Evolutionary conservation across 208 protist genomes (phyloP), one percentile per base, ranked within the genome.

Genomic region (Naegleria fowleri): DNA sequence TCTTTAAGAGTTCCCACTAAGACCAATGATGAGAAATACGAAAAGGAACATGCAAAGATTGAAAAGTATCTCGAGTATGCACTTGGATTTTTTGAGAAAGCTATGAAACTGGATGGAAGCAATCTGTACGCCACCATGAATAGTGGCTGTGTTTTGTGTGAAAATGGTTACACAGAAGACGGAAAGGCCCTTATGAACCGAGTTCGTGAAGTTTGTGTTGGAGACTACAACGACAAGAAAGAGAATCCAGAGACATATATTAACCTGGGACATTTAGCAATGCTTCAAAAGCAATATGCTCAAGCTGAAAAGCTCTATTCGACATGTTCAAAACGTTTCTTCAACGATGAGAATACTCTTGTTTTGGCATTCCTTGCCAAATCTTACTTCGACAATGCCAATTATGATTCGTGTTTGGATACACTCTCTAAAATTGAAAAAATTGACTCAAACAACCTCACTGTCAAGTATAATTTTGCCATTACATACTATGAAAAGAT

Each of bases 81-180:
- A 0, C 40, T 91, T 39, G 36, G 51, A 11, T 92, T 86, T 58
- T 95, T 92, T 88, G 40, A 75, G 29, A 91, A 58, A 51, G 79
- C 91, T 19, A 38, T 94, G 0, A 22, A 38, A 13, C 39, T 88
- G 2, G 91, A 94, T 41, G 43, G 86, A 36, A 87, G 29, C 58
- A 95, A 95, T 39, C 85, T 94, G 0, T 94, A 94, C 40, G 94
- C 93, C 5, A 93, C 94, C 2, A 91, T 93, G 59, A 92, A 92
- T 25, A 22, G 94, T 3, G 94, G 93, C 83, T 91, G 93, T 52
- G 76, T 95, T 29, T 39, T 93, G 7, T 92, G 92, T 33, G 91
- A 94, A n/a, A 90, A 91, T 22, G 92, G 91, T n/a, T 87, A 94
- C 5, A 19, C 92, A 0, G 19, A 55, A 25, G 55, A 92, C 0